Evolutionary conservation across 805 yeast genomes (phyloP), one percentile per base, ranked within the genome.

Genomic region (Myxozyma melibiosi): DNA sequence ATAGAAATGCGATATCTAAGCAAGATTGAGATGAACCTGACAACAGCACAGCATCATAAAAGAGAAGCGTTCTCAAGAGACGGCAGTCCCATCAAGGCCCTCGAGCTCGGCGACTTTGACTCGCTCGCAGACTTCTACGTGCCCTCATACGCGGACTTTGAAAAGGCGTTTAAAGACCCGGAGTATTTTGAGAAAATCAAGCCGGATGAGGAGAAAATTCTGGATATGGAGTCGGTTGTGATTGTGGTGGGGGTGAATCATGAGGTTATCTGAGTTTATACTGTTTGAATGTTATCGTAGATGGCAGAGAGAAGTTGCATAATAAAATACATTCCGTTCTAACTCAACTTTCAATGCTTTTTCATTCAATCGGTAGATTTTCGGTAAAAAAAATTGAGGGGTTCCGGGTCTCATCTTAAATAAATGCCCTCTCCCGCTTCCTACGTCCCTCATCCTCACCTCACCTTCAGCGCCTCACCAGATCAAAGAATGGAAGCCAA

Each of bases 401-500:
- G n/a, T n/a, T n/a, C n/a, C n/a, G n/a, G n/a, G n/a, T n/a, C n/a
- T n/a, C n/a, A n/a, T n/a, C n/a, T n/a, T n/a, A n/a, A n/a, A n/a
- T n/a, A n/a, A n/a, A n/a, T n/a, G n/a, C n/a, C n/a, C n/a, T n/a
- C n/a, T n/a, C n/a, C n/a, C n/a, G n/a, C n/a, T n/a, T n/a, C n/a
- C n/a, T n/a, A n/a, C n/a, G n/a, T n/a, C n/a, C n/a, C n/a, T n/a
- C n/a, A n/a, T n/a, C n/a, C n/a, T n/a, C n/a, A n/a, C n/a, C n/a
- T n/a, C n/a, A n/a, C n/a, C n/a, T n/a, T n/a, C n/a, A n/a, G n/a
- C n/a, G n/a, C n/a, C n/a, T n/a, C n/a, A n/a, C n/a, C n/a, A n/a
- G n/a, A n/a, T n/a, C n/a, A n/a, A n/a, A n/a, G n/a, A n/a, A 35
- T 14, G 39, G 39, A 35, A n/a, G 39, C 39, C 39, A 35, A 35